phyloP scores from a whole-genome alignment of 2,329 filamentous ascomycete species.

The Verticillium nubilum region DNA sequence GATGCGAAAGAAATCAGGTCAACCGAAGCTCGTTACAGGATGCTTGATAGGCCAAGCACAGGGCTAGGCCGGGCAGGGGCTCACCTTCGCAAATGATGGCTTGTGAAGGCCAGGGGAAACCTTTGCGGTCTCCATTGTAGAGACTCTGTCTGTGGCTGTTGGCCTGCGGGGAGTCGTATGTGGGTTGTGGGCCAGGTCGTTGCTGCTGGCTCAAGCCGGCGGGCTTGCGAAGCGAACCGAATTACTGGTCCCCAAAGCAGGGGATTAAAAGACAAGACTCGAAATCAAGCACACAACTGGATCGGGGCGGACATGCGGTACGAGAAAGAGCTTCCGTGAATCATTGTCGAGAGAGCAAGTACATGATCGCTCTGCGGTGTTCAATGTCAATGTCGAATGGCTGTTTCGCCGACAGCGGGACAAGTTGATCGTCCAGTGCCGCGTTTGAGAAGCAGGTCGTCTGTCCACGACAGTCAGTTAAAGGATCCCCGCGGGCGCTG shows the following conservation, averaged over 20 bases:
- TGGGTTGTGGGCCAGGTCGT: neutral
- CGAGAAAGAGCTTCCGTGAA: slow-evolving; percentile 43
- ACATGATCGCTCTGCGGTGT: slow-evolving; percentile 24
- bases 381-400: slow-evolving; percentile 7
- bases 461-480: neutral
- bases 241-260: neutral
- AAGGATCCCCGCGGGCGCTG: neutral
- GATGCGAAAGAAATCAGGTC: slow-evolving; percentile 11
- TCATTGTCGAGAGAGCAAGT: slow-evolving; percentile 46
- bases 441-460: neutral
- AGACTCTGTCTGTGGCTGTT: neutral
- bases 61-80: slow-evolving; percentile 12
- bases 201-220: neutral
- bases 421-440: slow-evolving; percentile 2
- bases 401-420: slow-evolving; percentile 1
- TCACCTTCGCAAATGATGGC: slow-evolving; percentile 74
- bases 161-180: neutral
- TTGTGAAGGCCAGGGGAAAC: slow-evolving; percentile 44
- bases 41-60: neutral
- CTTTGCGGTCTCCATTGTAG: slow-evolving; percentile 41
- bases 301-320: slow-evolving; percentile 46
- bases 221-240: neutral
- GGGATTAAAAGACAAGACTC: slow-evolving; percentile 5
- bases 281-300: slow-evolving; percentile 50
- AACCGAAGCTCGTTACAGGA: slow-evolving; percentile 5